Evolutionary conservation across 176 grass and related monocot species (phyloP).

Genomic region (Musa beccarii): DNA sequence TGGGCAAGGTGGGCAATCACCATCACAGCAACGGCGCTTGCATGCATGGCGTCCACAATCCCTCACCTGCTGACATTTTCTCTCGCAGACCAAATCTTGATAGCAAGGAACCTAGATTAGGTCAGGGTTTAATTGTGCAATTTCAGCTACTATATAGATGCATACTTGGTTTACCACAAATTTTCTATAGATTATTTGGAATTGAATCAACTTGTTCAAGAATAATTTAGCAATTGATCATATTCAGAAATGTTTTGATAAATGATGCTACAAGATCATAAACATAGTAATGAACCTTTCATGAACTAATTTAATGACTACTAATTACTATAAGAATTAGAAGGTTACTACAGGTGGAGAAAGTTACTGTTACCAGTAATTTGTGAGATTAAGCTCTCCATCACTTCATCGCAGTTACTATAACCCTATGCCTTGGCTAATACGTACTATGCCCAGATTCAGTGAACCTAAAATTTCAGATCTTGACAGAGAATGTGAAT

Average conservation of each 20-base stretch:
- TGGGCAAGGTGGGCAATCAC: conserved; percentile 69
- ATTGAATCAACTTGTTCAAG: background rate
- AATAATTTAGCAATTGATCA: background rate
- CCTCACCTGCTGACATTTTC: conserved; percentile 65
- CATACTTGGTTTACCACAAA: background rate
- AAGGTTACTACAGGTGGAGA: too few species aligned
- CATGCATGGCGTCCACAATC: conserved; percentile 89
- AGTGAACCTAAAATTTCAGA: too few species aligned
- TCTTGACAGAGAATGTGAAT: too few species aligned
- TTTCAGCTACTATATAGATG: conserved; percentile 4
- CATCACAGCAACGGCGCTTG: conserved; percentile 76
- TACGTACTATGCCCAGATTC: too few species aligned
- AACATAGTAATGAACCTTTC: too few species aligned
- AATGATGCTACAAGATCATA: background rate
- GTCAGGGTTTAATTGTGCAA: conserved; percentile 22
- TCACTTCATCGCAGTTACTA: too few species aligned
- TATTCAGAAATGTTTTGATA: background rate
- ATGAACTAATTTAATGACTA: too few species aligned
- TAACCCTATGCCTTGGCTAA: too few species aligned
- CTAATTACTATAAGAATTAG: too few species aligned
- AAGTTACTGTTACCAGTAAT: background rate
- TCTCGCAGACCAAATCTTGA: conserved; percentile 96
- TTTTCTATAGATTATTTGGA: background rate
- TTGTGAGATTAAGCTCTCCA: background rate
- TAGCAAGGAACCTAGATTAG: conserved; percentile 85